A percentile compares a stretch with the other conserved stretches of the same genome.
Conservation (phyloP, 2,329 filamentous ascomycete species). For the Aureobasidium sp. region DNA sequence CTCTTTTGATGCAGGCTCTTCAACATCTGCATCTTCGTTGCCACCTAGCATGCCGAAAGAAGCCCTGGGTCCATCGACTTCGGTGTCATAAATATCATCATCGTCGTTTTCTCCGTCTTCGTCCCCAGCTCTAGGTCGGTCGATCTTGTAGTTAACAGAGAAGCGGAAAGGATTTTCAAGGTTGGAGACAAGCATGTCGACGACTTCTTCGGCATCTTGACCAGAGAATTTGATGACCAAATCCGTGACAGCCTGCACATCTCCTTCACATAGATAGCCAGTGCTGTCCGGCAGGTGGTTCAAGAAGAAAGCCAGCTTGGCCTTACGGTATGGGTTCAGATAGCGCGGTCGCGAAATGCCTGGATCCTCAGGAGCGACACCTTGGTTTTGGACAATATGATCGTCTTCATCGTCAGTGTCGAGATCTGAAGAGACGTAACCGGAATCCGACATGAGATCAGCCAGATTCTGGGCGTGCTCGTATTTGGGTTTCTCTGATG, state of each 20-base stretch:
- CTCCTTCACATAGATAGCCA: constrained; percentile 69
- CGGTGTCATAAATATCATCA: constrained; percentile 34
- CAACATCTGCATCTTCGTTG: constrained; percentile 29
- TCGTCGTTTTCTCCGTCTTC: constrained; percentile 33
- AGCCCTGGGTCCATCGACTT: constrained; percentile 24
- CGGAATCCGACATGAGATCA: constrained; percentile 75
- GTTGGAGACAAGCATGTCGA: constrained; percentile 80
- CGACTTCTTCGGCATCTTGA: constrained; percentile 79
- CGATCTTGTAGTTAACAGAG: constrained; percentile 55
- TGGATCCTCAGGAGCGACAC: not conserved
- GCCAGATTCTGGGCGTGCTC: constrained; percentile 72
- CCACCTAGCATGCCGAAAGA: constrained; percentile 13
- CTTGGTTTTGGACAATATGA: constrained; percentile 19
- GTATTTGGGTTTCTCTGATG: constrained; percentile 65
- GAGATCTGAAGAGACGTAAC: constrained; percentile 82
- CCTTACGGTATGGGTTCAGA: constrained; percentile 74
- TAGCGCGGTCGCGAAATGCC: constrained; percentile 37
- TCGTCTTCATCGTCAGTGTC: constrained; percentile 59
- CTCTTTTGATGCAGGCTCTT: constrained; percentile 21
- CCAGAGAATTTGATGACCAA: constrained; percentile 87
- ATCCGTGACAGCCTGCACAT: constrained; percentile 76
- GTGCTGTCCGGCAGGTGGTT: constrained; percentile 71
- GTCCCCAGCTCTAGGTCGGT: not conserved
- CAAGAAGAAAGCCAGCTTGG: constrained; percentile 78
- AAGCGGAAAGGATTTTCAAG: constrained; percentile 69